Base-by-base conservation (phyloP, 805 yeast genomes). In the Ogataea ramenticola region DNA sequence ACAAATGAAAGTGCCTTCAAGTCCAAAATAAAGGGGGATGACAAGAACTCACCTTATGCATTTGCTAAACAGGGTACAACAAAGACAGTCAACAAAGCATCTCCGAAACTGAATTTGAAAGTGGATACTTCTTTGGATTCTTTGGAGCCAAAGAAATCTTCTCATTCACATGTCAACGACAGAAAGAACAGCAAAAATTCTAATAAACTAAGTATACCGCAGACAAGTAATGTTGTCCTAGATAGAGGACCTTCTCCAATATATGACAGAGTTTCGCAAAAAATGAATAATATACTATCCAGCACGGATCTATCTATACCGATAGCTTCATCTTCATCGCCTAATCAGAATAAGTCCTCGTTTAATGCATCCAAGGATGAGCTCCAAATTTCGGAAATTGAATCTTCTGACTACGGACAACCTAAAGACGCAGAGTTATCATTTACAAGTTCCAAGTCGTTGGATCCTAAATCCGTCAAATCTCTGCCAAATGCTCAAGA, bases 31-130 rank as follows among this genome's bases (percentile, higher is more conserved):
- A 45, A 52, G 17, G 16, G 41, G 10, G 17, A n/a, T 29, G 49
- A 21, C 40, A 52, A 16, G 35, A 39, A 53, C 20, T 54, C 64
- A 3, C 63, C 63, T 2, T 60, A 58, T 43, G 45, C 61, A 2
- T 43, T 54, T 2, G 47, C 53, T 2, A 35, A 20, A 34, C 22
- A 43, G 11, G 31, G 38, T 15, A 29, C 30, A 3, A 12, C 16
- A 5, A 45, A 46, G 27, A 11, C 47, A 32, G 33, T 30, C 16
- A 36, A 19, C 1, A 42, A 14, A 11, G 30, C 6, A 3, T 11
- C 30, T 4, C 41, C 15, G 11, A 31, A 27, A 44, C 39, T 24
- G 45, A 46, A 17, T 12, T 36, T 54, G 16, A 52, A 49, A 24
- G 43, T 54, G 16, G 52, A 54, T 40, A 54, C 58, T 9, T 45